These are phyloP conservation scores for Phytophthora boehmeriae DNA, from an alignment of 352 stramenopile genomes.

Conservation along the genomic window DNA sequence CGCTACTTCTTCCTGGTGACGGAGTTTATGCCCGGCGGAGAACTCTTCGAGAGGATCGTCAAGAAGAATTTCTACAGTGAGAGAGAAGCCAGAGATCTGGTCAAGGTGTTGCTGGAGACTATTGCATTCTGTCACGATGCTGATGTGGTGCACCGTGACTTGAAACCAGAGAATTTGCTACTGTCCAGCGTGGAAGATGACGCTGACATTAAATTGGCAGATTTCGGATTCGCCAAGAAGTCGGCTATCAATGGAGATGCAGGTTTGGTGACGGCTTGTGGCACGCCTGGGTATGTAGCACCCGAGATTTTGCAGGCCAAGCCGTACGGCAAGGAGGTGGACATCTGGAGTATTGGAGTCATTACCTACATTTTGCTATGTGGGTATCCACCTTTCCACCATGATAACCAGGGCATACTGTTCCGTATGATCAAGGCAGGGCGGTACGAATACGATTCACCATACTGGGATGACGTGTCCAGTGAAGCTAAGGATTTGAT, in stretches of 20 bases:
- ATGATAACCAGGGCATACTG: conserved; percentile 92
- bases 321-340: conserved; percentile 78
- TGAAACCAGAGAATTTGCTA: conserved; percentile 98
- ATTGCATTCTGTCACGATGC: conserved; percentile 88
- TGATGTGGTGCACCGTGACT: conserved; percentile 93
- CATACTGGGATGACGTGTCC: conserved; percentile 85
- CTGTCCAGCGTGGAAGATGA: conserved; percentile 74
- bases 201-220: conserved; percentile 82
- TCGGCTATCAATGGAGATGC: conserved; percentile 54
- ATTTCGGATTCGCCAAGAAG: conserved; percentile 88
- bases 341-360: conserved; percentile 92
- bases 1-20: conserved; percentile 98
- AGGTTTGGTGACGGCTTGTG: conserved; percentile 66
- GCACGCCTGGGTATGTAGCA: conserved; percentile 79
- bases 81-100: conserved; percentile 75
- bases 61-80: conserved; percentile 90
- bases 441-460: conserved; percentile 74
- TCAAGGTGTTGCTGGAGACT: conserved; percentile 79
- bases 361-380: conserved; percentile 89
- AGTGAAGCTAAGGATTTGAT: conserved; percentile 89
- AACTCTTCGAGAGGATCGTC: conserved; percentile 89
- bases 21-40: conserved; percentile 92
- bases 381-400: conserved; percentile 87
- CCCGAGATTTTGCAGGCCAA: conserved; percentile 79
- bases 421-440: conserved; percentile 79